Base-by-base conservation (phyloP, 345 rosid genomes). In the Eucalyptus virginea region DNA sequence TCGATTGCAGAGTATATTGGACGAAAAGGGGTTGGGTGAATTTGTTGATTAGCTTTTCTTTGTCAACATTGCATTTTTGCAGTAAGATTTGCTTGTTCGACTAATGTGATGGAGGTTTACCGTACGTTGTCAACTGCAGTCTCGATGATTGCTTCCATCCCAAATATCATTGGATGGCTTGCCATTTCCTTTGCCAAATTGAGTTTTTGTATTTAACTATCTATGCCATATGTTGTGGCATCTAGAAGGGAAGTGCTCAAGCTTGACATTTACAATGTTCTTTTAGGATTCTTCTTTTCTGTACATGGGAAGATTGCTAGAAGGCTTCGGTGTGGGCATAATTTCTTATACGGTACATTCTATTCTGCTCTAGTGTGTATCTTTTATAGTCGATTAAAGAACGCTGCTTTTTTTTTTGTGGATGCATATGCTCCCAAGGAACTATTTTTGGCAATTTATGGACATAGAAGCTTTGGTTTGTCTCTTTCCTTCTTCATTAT, bases 261-360 rank as follows among this genome's bases (percentile, higher is more conserved):
- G 50, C 52, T 42, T 90, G 56, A 89, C 32, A 85, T 88, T 18
- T 90, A 87, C 67, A 88, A 88, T 89, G 52, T 81, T 77, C 91
- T 87, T 88, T 86, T 91, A 98, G 99, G 99, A 98, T 94, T 89
- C 97, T 88, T 97, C 99, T 88, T 98, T 98, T 94, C 98, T 98
- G 77, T 98, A 98, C 94, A 92, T 98, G 99, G 99, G 99, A 88
- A 92, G 99, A 90, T 91, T 98, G 89, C 92, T 98, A 94, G 99
- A 96, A 93, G 99, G 99, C 32, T 98, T 98, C 89, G 99, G 99
- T 52, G 99, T 97, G 86, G 99, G 99, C 90, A 97, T 98, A 87
- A 96, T 98, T 87, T 98, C 99, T 30, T 98, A 96, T 91, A 96
- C 98, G 94, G 99, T 98, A 94, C 89, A 30, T 50, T 45, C 81